phyloP scores from a whole-genome alignment of 2,329 filamentous ascomycete species.

The Alternaria rosae region DNA sequence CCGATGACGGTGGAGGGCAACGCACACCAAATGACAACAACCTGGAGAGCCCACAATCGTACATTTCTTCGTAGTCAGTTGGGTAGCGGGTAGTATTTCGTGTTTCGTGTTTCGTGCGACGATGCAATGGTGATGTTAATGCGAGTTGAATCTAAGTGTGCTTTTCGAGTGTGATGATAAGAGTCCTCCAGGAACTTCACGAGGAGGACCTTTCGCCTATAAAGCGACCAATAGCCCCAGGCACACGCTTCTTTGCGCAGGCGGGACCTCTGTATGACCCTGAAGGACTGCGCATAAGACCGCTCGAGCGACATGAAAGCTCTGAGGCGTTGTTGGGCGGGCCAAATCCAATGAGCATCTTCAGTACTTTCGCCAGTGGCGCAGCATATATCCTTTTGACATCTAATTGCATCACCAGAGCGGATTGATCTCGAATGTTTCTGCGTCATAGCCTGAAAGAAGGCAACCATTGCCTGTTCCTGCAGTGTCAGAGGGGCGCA shows the following conservation, averaged over 20 bases:
- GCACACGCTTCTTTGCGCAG: neutral
- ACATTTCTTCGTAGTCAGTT: neutral
- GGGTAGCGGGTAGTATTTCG: neutral
- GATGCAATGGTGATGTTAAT: neutral
- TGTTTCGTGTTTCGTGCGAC: neutral
- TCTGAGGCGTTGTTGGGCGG: slow-evolving; percentile 23
- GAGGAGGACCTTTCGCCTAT: neutral
- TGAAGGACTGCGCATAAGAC: neutral
- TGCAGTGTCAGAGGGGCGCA: neutral
- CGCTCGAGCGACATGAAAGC: neutral
- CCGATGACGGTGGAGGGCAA: neutral
- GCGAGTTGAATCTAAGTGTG: neutral
- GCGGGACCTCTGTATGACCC: neutral
- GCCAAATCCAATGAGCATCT: slow-evolving; percentile 27
- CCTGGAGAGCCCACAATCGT: neutral
- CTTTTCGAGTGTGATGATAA: neutral
- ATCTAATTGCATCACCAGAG: slow-evolving; percentile 21
- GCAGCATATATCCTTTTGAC: slow-evolving; percentile 26
- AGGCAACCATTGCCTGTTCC: slow-evolving; percentile 41
- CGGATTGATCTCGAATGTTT: slow-evolving; percentile 18
- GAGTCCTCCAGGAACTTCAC: neutral
- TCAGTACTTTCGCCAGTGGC: slow-evolving; percentile 29
- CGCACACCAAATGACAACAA: neutral
- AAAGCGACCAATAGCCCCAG: neutral
- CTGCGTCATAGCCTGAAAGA: slow-evolving; percentile 41